Evolutionary conservation across 202 grass and related monocot species (phyloP), one percentile per base, ranked within the genome.

Genomic region (Schoenoplectus tabernaemontani): DNA sequence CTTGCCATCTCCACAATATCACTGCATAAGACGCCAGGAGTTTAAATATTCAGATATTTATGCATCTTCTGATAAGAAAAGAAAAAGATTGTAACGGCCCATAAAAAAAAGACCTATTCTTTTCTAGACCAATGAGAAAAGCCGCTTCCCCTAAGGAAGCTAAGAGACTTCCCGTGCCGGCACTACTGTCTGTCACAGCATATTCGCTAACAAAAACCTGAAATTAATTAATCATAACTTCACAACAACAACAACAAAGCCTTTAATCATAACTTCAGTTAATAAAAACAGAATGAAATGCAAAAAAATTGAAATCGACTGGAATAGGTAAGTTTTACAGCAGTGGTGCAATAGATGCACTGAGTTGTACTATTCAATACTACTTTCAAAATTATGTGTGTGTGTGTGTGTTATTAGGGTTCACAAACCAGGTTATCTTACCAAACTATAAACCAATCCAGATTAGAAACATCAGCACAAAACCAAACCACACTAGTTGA

Each of bases 191-290:
- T 44, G 89, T 94, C 73, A 95, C 96, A 64, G 96, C 96, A 22
- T 98, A 98, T 72, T 98, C 96, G 30, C 96, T 95, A 81, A 98
- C 86, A 86, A 95, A 87, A 62, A 87, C 96, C 91, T 98, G 16
- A 65, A 75, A 64, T 7, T 13, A 47, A 80, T 64, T 23, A 48
- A 62, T 23, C 12, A 74, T 28, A 28, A 28, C 28, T 28, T 28
- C 28, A 28, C 28, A 28, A 28, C 28, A 28, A 28, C 28, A 28
- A 28, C 28, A 28, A 28, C 28, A 28, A 28, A 28, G 28, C 28
- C 28, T 28, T 28, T 28, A 28, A 28, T 28, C 28, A 28, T 47
- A 47, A 53, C 11, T 24, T 70, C 32, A 74, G 24, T 53, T 44
- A 51, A 3, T 53, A 74, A 32, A 51, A 26, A 53, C 4, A 46